Conservation (phyloP, 192 early-diverging fungal species). For the Kappamyces sp. region DNA sequence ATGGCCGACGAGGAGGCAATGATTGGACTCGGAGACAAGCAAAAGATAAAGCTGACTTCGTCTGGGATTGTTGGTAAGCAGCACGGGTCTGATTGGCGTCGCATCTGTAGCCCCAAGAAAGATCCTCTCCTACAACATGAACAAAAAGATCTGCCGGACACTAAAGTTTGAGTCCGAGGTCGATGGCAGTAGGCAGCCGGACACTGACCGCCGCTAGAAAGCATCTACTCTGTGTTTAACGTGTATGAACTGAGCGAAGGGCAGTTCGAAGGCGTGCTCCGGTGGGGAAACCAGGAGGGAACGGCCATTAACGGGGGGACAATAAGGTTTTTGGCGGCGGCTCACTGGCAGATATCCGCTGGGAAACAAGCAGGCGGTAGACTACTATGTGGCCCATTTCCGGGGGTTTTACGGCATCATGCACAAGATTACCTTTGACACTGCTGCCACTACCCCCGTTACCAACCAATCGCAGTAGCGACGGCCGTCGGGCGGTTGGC, state of each 20-base stretch:
- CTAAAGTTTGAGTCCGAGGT: slow-evolving; percentile 12
- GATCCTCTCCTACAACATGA: slow-evolving; percentile 11
- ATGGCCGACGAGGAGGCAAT: slow-evolving; percentile 21
- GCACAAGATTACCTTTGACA: slow-evolving; percentile 7
- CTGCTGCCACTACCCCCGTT: no score
- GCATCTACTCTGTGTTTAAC: slow-evolving; percentile 26
- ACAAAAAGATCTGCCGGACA: slow-evolving; percentile 19
- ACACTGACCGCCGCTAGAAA: slow-evolving; percentile 3
- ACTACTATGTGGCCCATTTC: slow-evolving; percentile 19
- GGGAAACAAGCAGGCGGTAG: slow-evolving; percentile 23
- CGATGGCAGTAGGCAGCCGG: slow-evolving; percentile 1
- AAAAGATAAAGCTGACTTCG: slow-evolving; percentile 16
- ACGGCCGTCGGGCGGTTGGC: no score
- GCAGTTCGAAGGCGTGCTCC: slow-evolving; percentile 21
- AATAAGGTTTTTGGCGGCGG: not conserved
- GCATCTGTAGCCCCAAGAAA: slow-evolving; percentile 11
- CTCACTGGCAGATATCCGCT: slow-evolving; percentile 20
- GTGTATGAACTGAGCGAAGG: slow-evolving; percentile 23
- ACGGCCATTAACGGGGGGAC: slow-evolving; percentile 18
- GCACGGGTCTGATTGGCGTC: no score
- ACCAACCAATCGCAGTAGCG: no score
- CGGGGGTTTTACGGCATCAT: slow-evolving; percentile 18
- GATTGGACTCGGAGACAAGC: slow-evolving; percentile 23
- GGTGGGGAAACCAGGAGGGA: slow-evolving; percentile 27
- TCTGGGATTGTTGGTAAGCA: slow-evolving; percentile 12